phyloP scores from a whole-genome alignment of 2,329 filamentous ascomycete genomes.

The Cytospora paraplurivora region DNA sequence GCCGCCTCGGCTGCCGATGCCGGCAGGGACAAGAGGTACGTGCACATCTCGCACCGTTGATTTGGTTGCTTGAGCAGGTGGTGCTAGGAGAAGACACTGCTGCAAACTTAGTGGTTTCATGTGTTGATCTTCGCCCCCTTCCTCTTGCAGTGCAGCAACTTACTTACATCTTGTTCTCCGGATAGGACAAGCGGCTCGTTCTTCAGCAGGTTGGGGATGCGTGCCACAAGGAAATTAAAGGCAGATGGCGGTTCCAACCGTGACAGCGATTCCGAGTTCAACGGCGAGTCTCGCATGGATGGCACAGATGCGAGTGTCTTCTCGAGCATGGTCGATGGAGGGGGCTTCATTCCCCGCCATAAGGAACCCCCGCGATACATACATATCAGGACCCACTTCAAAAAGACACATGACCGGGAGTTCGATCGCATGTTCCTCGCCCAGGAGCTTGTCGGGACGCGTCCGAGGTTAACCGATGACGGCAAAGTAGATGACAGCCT shows the following conservation, averaged over 20 bases:
- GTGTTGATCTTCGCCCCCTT: not conserved
- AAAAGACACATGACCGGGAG: constrained; percentile 66
- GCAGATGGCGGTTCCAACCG: constrained; percentile 51
- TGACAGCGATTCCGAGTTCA: constrained; percentile 69
- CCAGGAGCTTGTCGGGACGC: constrained; percentile 76
- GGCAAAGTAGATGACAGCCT: constrained; percentile 30
- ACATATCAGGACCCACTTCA: constrained; percentile 78
- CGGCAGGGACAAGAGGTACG: constrained; percentile 67
- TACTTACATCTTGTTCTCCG: constrained; percentile 7
- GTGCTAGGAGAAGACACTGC: not conserved
- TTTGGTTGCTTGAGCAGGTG: not conserved
- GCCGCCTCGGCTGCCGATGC: constrained; percentile 41
- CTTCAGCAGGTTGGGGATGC: constrained; percentile 77
- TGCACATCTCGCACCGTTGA: constrained; percentile 28
- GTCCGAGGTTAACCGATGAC: constrained; percentile 38
- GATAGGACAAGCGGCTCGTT: constrained; percentile 85
- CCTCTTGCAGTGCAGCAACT: not conserved
- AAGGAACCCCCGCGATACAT: constrained; percentile 92
- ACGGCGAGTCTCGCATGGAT: constrained; percentile 68
- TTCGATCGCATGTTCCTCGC: constrained; percentile 90
- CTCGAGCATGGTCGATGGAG: constrained; percentile 70
- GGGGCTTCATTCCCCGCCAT: constrained; percentile 80
- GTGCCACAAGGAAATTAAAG: constrained; percentile 71
- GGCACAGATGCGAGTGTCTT: constrained; percentile 84
- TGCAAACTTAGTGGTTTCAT: not conserved